Evolutionary conservation across 768 basidiomycete genomes (phyloP).

Genomic region (Mycena chlorophos): DNA sequence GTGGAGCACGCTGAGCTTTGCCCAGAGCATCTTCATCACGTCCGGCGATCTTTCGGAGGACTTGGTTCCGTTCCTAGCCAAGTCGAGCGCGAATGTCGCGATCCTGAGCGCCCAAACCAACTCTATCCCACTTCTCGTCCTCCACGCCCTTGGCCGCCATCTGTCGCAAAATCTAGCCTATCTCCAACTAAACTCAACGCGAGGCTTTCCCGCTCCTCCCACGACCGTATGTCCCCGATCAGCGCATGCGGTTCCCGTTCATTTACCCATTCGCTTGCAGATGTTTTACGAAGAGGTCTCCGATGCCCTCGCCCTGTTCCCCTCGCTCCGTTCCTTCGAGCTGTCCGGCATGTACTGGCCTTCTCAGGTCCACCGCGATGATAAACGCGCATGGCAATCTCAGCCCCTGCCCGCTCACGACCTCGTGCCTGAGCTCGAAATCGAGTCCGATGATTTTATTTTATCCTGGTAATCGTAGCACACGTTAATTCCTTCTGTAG

Average conservation of each 20-base stretch:
- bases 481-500: slow-evolving; percentile 11
- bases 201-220: slow-evolving; percentile 49
- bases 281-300: slow-evolving; percentile 65
- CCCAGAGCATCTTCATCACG: slow-evolving; percentile 60
- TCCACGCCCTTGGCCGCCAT: slow-evolving; percentile 54
- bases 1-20: no score
- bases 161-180: slow-evolving; percentile 64
- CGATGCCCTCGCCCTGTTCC: slow-evolving; percentile 54
- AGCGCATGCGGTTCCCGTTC: slow-evolving; percentile 19
- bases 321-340: slow-evolving; percentile 67
- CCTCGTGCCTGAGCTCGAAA: slow-evolving; percentile 28
- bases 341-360: slow-evolving; percentile 78
- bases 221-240: slow-evolving; percentile 45
- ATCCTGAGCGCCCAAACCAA: slow-evolving; percentile 62
- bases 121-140: slow-evolving; percentile 55
- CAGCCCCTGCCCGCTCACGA: slow-evolving; percentile 37
- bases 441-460: slow-evolving; percentile 23
- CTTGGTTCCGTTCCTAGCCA: slow-evolving; percentile 51
- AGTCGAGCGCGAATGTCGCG: slow-evolving; percentile 50
- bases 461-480: background rate
- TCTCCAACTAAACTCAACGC: slow-evolving; percentile 65
- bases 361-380: slow-evolving; percentile 47
- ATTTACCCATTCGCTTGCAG: slow-evolving; percentile 35
- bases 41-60: slow-evolving; percentile 60
- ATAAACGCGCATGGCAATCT: slow-evolving; percentile 55